Conservation (phyloP, 2,329 filamentous ascomycete species). For the Kalaharituber pfeilii region DNA sequence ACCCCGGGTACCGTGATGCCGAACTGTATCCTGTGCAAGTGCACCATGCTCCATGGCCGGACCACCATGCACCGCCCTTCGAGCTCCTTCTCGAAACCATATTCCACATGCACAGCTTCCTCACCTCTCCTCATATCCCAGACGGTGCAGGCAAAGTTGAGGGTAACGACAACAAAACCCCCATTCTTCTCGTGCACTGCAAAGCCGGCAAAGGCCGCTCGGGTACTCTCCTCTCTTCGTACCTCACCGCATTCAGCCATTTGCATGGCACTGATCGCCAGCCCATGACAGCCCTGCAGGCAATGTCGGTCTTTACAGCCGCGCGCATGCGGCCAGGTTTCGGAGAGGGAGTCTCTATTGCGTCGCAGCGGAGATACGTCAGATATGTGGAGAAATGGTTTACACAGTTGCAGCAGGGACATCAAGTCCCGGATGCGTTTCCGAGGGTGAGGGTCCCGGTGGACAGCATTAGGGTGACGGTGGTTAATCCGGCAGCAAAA, state of each 20-base stretch:
- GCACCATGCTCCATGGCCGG: constrained; percentile 86
- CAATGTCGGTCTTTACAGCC: constrained; percentile 54
- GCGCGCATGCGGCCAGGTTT: constrained; percentile 78
- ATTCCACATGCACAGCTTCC: constrained; percentile 83
- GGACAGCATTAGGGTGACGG: not conserved
- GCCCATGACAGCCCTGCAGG: constrained; percentile 47
- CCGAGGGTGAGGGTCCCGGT: constrained; percentile 48
- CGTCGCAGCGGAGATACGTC: constrained; percentile 76
- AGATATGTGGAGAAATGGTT: constrained; percentile 52
- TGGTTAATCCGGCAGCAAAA: too few species aligned
- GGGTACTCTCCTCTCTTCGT: constrained; percentile 73
- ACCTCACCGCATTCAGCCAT: constrained; percentile 60
- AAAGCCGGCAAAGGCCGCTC: constrained; percentile 77
- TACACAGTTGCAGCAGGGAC: constrained; percentile 44
- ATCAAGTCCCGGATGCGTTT: constrained; percentile 78
- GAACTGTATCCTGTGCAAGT: constrained; percentile 64
- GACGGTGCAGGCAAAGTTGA: not conserved
- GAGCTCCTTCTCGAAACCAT: constrained; percentile 72
- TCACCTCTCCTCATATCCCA: constrained; percentile 26
- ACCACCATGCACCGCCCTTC: constrained; percentile 94
- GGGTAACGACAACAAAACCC: constrained; percentile 26
- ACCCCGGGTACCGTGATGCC: constrained; percentile 82
- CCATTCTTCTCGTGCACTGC: constrained; percentile 84
- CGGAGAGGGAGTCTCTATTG: constrained; percentile 78
- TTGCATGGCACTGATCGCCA: too few species aligned